Percentiles rank a stretch among this genome's conserved stretches.
These are phyloP conservation scores for Perkinsus marinus DNA, from an alignment of 169 alveolate genomes.

Conservation along the genomic window DNA sequence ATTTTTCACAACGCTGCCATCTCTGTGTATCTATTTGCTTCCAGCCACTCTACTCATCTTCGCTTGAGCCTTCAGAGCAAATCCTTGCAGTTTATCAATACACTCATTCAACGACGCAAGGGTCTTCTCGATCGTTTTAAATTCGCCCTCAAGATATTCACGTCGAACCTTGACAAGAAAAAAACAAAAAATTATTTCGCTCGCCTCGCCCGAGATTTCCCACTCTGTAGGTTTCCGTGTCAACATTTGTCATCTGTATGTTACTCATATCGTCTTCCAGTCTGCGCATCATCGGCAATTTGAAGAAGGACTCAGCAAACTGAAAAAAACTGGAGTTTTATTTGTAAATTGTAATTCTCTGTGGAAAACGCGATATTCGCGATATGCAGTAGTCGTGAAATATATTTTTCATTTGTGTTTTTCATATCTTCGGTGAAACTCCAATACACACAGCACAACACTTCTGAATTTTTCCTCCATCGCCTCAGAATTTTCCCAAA, in stretches of 20 bases:
- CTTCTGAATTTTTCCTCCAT: no score
- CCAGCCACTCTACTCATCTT: not conserved
- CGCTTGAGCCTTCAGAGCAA: not conserved
- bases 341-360: no score
- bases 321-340: not conserved
- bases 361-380: no score
- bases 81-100: not conserved
- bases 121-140: not conserved
- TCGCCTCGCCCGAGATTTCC: not conserved
- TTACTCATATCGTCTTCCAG: conserved; percentile 16
- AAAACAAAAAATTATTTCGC: not conserved
- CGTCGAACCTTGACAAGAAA: not conserved
- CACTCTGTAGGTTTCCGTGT: not conserved
- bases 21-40: not conserved
- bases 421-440: no score
- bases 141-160: not conserved
- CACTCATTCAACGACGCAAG: not conserved
- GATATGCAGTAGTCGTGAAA: no score
- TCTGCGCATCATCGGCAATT: conserved; percentile 29
- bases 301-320: conserved; percentile 32
- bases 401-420: no score
- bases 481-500: not conserved
- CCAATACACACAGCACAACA: no score
- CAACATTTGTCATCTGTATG: not conserved
- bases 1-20: not conserved